These are phyloP conservation scores for Ceriops decandra DNA, from an alignment of 345 rosid species.

Conservation along the genomic window DNA sequence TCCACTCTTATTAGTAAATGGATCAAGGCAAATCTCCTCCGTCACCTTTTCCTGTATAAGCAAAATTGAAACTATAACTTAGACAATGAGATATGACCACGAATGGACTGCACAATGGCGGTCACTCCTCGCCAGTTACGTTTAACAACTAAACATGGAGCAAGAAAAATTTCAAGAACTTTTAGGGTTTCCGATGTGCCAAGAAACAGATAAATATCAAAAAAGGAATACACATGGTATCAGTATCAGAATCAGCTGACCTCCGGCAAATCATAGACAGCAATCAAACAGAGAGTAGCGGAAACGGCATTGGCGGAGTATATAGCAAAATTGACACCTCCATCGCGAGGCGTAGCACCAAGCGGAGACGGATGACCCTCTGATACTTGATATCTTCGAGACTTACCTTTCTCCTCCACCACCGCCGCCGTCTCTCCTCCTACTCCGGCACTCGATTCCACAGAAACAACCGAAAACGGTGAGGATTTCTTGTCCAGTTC, in stretches of 20 bases:
- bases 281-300: slow-evolving; percentile 68
- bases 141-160: not conserved
- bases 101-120: too few relatives aligned
- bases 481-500: too few relatives aligned
- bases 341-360: slow-evolving; percentile 64
- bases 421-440: slow-evolving; percentile 40
- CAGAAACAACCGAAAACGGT: too few relatives aligned
- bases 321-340: slow-evolving; percentile 82
- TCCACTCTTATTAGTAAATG: slow-evolving; percentile 63
- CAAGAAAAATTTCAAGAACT: not conserved
- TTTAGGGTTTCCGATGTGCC: not conserved
- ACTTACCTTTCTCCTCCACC: slow-evolving; percentile 34
- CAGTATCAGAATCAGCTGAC: slow-evolving; percentile 22
- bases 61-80: not conserved
- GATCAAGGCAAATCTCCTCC: slow-evolving; percentile 66
- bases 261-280: slow-evolving; percentile 60
- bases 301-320: slow-evolving; percentile 69
- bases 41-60: slow-evolving; percentile 63
- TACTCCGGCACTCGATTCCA: slow-evolving; percentile 20
- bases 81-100: too few relatives aligned
- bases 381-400: slow-evolving; percentile 37
- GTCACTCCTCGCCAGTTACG: too few relatives aligned
- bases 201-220: not conserved
- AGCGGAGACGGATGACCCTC: slow-evolving; percentile 69
- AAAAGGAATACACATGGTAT: not conserved